Conservation (phyloP, 768 basidiomycete genomes). For the Lactifluus piperatus region DNA sequence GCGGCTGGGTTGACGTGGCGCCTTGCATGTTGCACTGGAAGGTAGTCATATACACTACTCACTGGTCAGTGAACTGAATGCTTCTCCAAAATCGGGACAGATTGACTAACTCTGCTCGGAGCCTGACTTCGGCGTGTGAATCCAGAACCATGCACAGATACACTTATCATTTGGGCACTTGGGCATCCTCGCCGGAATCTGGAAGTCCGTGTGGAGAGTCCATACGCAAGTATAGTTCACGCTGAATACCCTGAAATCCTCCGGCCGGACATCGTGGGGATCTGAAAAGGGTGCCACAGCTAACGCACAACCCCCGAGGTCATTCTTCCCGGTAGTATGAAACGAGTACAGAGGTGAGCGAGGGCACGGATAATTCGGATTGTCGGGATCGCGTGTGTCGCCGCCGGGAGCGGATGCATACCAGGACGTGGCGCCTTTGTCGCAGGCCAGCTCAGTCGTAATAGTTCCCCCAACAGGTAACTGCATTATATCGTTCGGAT, state of each 20-base stretch:
- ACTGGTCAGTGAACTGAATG: background rate
- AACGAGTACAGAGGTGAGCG: slow-evolving; percentile 19
- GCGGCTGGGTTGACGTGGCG: slow-evolving; percentile 24
- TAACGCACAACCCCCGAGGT: slow-evolving; percentile 32
- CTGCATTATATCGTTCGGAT: slow-evolving; percentile 26
- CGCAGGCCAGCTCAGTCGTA: slow-evolving; percentile 26
- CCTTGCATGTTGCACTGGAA: slow-evolving; percentile 35
- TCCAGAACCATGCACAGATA: slow-evolving; percentile 38
- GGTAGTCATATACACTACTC: slow-evolving; percentile 31
- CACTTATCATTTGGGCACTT: slow-evolving; percentile 36
- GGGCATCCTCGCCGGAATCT: slow-evolving; percentile 37
- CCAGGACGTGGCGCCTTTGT: slow-evolving; percentile 27
- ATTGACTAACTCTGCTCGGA: slow-evolving; percentile 29
- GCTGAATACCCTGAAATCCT: slow-evolving; percentile 36
- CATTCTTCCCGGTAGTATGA: slow-evolving; percentile 27
- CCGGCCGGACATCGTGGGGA: slow-evolving; percentile 29
- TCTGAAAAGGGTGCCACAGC: slow-evolving; percentile 39
- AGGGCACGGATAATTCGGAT: slow-evolving; percentile 23
- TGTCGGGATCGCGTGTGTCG: slow-evolving; percentile 15
- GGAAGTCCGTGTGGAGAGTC: slow-evolving; percentile 32
- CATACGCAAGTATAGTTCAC: slow-evolving; percentile 39
- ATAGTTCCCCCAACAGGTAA: slow-evolving; percentile 26
- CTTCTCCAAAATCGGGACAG: background rate
- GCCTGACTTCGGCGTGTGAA: slow-evolving; percentile 30
- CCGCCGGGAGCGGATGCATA: slow-evolving; percentile 23